These are phyloP conservation scores for Diatrype stigma DNA, from an alignment of 2,329 filamentous ascomycete genomes.

Conservation along the genomic window DNA sequence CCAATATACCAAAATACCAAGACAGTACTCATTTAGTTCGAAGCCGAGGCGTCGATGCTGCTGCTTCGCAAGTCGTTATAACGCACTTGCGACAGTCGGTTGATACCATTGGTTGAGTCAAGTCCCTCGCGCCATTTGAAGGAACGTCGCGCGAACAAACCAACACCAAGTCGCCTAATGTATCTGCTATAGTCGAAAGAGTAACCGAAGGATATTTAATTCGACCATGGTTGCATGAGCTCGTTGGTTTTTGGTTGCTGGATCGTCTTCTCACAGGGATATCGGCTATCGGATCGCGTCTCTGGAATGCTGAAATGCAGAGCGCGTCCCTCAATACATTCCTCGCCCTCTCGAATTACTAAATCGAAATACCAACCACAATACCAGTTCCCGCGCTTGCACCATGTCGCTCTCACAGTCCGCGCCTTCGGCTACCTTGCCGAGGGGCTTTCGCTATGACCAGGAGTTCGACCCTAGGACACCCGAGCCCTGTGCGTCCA, in stretches of 20 bases:
- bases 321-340: not conserved
- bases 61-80: not conserved
- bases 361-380: conserved; percentile 4
- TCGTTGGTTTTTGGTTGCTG: not conserved
- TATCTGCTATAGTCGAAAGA: not conserved
- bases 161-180: not conserved
- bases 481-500: conserved; percentile 44
- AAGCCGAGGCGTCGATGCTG: not conserved
- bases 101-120: not conserved
- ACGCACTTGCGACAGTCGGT: not conserved
- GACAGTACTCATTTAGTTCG: not conserved
- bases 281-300: too few species aligned
- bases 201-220: not conserved
- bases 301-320: not conserved
- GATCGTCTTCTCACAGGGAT: not conserved
- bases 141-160: too few species aligned
- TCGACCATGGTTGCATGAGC: not conserved
- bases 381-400: conserved; percentile 3
- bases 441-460: conserved; percentile 37
- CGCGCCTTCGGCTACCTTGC: conserved; percentile 36
- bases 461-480: conserved; percentile 41
- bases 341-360: not conserved
- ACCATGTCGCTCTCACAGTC: conserved; percentile 44
- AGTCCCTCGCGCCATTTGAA: too few species aligned
- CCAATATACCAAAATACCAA: too few species aligned